Conservation (phyloP, 1,284 basidiomycete species). For the Trichosporon faecale region DNA sequence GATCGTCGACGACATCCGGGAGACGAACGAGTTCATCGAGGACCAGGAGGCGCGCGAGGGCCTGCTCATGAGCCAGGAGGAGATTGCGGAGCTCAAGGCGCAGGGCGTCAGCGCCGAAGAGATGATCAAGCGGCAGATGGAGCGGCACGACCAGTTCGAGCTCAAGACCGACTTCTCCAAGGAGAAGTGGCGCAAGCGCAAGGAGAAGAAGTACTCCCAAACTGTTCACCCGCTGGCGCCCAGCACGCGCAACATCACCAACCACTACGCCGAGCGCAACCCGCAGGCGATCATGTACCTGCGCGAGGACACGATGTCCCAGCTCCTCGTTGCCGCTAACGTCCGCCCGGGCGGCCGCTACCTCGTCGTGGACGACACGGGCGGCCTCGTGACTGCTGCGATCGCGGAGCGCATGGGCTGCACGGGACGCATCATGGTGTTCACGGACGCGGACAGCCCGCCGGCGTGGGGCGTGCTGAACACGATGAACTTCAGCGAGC, state of each 20-base stretch:
- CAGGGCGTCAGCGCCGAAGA: slow-evolving; percentile 61
- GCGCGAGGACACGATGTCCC: slow-evolving; percentile 81
- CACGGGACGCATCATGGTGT: slow-evolving; percentile 73
- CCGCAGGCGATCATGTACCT: slow-evolving; percentile 77
- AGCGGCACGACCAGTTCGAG: slow-evolving; percentile 80
- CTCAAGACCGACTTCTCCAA: slow-evolving; percentile 95
- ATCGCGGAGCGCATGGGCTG: slow-evolving; percentile 83
- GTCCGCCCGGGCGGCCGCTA: slow-evolving; percentile 82
- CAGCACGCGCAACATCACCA: slow-evolving; percentile 79
- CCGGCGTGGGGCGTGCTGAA: slow-evolving; percentile 83
- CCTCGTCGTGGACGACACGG: slow-evolving; percentile 86
- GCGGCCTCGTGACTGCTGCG: slow-evolving; percentile 81
- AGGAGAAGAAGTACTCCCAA: slow-evolving; percentile 93
- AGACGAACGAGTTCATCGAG: slow-evolving; percentile 57
- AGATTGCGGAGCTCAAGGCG: slow-evolving; percentile 66
- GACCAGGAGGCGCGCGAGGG: slow-evolving; percentile 60
- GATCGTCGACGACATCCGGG: slow-evolving; percentile 44
- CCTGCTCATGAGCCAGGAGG: slow-evolving; percentile 65
- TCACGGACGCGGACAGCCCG: slow-evolving; percentile 88
- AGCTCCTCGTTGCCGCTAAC: slow-evolving; percentile 79
- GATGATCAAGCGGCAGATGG: slow-evolving; percentile 88
- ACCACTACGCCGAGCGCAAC: slow-evolving; percentile 70
- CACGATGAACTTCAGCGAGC: slow-evolving; percentile 78
- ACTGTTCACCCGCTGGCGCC: slow-evolving; percentile 85
- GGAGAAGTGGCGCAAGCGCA: slow-evolving; percentile 91